Conservation (phyloP, 345 rosid species). For the Bruguiera parviflora region DNA sequence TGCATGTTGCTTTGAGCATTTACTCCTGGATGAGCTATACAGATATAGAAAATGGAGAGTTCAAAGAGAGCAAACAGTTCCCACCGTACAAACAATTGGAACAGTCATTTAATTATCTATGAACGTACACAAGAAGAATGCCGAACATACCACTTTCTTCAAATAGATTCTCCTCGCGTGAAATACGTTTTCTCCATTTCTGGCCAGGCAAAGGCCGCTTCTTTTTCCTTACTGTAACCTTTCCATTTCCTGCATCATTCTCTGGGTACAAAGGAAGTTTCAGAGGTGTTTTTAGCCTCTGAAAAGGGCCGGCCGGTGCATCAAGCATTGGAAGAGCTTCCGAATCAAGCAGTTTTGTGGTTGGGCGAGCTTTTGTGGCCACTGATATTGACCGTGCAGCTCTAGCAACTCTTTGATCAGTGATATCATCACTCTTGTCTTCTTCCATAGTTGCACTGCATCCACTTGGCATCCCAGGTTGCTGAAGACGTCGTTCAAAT, state of each 20-base stretch:
- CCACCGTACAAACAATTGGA: background rate
- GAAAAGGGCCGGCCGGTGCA: constrained; percentile 67
- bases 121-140: constrained; percentile 18
- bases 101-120: constrained; percentile 8
- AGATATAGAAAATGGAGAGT: background rate
- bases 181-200: constrained; percentile 72
- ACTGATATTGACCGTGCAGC: constrained; percentile 55
- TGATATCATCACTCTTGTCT: constrained; percentile 37
- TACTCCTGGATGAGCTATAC: background rate
- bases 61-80: constrained; percentile 4
- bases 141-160: constrained; percentile 51
- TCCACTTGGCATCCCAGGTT: constrained; percentile 47
- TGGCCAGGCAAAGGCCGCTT: constrained; percentile 82
- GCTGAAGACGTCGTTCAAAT: constrained; percentile 81
- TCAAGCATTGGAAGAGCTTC: constrained; percentile 78
- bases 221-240: constrained; percentile 40
- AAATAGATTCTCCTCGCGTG: constrained; percentile 52
- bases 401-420: constrained; percentile 54
- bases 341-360: constrained; percentile 77
- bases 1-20: constrained; percentile 1
- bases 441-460: constrained; percentile 37
- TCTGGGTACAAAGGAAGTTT: constrained; percentile 43
- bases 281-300: constrained; percentile 56
- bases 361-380: constrained; percentile 81
- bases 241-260: constrained; percentile 43